Percentiles rank a stretch among this genome's conserved stretches.
These are phyloP conservation scores for Metrosideros polymorpha DNA, from an alignment of 441 rosid species.

Conservation along the genomic window DNA sequence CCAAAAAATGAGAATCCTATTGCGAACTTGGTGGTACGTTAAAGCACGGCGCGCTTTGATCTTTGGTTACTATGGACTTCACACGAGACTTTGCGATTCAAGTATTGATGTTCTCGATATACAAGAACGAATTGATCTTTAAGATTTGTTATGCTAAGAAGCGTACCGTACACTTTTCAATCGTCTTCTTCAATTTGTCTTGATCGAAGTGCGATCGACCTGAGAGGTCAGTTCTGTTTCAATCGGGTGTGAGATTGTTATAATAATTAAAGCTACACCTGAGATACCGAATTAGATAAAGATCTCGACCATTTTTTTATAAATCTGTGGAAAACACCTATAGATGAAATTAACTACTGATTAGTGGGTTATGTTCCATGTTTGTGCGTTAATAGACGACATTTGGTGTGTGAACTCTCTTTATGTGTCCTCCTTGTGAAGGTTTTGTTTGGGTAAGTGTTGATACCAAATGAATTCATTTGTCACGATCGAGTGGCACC, in stretches of 20 bases:
- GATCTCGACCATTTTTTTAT: not conserved
- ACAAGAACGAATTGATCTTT: not conserved
- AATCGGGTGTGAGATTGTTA: not conserved
- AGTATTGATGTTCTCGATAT: accelerated
- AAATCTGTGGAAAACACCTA: not conserved
- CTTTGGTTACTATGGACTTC: not conserved
- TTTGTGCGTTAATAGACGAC: not conserved
- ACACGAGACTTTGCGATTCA: not conserved
- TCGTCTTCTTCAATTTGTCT: not conserved
- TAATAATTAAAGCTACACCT: not conserved
- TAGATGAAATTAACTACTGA: not conserved
- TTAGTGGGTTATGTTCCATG: not conserved
- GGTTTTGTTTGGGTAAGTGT: not conserved
- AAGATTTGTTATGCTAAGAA: not conserved
- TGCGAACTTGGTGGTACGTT: accelerated
- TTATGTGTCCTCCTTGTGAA: not conserved
- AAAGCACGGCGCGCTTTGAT: not conserved
- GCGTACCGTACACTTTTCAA: not conserved
- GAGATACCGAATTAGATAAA: not conserved
- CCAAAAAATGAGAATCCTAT: not conserved
- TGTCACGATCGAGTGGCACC: too few relatives aligned
- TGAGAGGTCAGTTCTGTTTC: accelerated
- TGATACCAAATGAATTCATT: not conserved
- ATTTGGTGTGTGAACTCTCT: not conserved
- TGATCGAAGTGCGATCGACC: accelerated